Percentiles rank a stretch among this genome's conserved stretches.
Evolutionary conservation across 176 grass and related monocot genomes (phyloP).

Genomic region (Carex cristatella): DNA sequence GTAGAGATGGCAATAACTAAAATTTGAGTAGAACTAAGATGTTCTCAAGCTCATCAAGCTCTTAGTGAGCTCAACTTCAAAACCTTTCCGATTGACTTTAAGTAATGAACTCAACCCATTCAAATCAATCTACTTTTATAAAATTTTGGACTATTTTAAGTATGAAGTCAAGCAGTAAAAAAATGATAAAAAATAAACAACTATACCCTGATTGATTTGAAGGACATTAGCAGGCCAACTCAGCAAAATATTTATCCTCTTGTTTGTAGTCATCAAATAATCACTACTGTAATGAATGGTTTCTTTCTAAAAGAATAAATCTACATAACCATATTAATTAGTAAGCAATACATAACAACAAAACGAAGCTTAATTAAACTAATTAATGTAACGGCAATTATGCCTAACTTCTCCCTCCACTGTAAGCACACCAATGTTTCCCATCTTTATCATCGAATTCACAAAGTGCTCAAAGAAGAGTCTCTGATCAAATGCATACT

Average conservation of each 20-base stretch:
- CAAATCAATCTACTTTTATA: no score
- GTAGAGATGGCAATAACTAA: no score
- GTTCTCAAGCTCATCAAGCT: no score
- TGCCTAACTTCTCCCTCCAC: conserved; percentile 32
- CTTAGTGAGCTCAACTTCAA: no score
- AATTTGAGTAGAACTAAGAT: no score
- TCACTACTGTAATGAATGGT: background rate
- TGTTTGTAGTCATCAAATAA: background rate
- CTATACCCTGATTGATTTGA: background rate
- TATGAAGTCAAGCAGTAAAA: no score
- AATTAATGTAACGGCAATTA: conserved; percentile 39
- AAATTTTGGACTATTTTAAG: no score
- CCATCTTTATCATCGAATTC: conserved; percentile 47
- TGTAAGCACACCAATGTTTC: conserved; percentile 44
- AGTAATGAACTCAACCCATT: no score
- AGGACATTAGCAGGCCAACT: background rate
- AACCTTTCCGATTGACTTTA: no score
- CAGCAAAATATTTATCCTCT: background rate
- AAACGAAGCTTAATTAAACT: background rate
- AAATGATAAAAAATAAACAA: no score
- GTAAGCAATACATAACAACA: background rate
- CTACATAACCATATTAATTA: conserved; percentile 1
- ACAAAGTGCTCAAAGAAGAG: conserved; percentile 34
- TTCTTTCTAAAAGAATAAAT: conserved; percentile 16
- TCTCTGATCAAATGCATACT: conserved; percentile 35